A percentile compares a stretch with the other conserved stretches of the same genome.
Evolutionary conservation across 108 stramenopile species (phyloP).

Genomic region (Chaetoceros muelleri): DNA sequence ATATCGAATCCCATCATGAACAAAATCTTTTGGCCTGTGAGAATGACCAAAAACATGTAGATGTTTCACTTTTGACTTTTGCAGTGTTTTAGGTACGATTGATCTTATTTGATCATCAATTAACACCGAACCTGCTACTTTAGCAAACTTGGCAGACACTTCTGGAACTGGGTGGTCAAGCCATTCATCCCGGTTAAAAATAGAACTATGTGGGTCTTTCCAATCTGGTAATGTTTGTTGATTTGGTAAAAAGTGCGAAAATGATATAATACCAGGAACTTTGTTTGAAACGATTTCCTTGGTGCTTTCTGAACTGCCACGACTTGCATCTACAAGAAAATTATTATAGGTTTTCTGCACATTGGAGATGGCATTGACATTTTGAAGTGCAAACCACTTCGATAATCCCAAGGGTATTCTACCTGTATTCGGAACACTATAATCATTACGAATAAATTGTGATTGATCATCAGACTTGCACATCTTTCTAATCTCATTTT

Average conservation of each 20-base stretch:
- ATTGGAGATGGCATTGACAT: conserved; percentile 4
- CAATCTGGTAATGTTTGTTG: conserved; percentile 46
- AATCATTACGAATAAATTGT: conserved; percentile 2
- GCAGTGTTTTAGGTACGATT: neutral
- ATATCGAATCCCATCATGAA: conserved; percentile 35
- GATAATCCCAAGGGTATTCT: conserved; percentile 28
- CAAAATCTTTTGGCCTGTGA: conserved; percentile 60
- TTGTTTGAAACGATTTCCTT: neutral
- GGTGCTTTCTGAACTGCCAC: neutral
- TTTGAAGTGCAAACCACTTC: conserved; percentile 20
- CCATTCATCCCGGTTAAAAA: conserved; percentile 29
- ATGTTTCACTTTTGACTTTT: conserved; percentile 5
- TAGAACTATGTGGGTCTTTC: conserved; percentile 19
- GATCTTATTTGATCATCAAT: conserved; percentile 45
- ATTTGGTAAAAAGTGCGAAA: conserved; percentile 51
- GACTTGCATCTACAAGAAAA: too few relatives aligned
- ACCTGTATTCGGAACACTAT: conserved; percentile 1
- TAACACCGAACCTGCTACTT: conserved; percentile 34
- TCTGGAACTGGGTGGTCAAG: conserved; percentile 45
- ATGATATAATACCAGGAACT: conserved; percentile 21
- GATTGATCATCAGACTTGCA: too few relatives aligned
- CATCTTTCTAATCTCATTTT: neutral
- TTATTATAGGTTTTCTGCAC: conserved; percentile 5
- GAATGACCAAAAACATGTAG: conserved; percentile 57
- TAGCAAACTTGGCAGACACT: conserved; percentile 51